phyloP scores from a whole-genome alignment of 768 basidiomycete species.

The Bullera alba region DNA sequence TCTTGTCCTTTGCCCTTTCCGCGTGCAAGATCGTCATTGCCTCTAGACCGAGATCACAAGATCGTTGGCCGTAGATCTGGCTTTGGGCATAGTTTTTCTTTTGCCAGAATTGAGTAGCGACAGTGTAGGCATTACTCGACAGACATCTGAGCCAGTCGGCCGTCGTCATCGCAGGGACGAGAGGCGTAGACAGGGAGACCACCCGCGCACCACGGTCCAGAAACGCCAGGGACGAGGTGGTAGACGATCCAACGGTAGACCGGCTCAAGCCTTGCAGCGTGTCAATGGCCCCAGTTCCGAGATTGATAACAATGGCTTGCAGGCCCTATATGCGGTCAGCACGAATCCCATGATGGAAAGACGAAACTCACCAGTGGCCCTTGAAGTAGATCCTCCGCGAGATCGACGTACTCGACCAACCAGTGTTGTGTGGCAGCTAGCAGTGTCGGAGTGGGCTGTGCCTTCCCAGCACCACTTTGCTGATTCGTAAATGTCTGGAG shows the following conservation, averaged over 20 bases:
- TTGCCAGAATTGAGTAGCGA: slow-evolving; percentile 54
- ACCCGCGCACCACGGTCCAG: not conserved
- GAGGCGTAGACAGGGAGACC: not conserved
- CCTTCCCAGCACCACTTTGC: no score
- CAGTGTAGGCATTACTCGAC: slow-evolving; percentile 39
- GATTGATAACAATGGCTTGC: slow-evolving; percentile 8
- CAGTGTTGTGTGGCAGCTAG: no score
- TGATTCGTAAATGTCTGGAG: no score
- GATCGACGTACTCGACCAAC: slow-evolving; percentile 1
- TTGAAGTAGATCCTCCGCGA: slow-evolving; percentile 8
- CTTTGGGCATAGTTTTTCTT: slow-evolving; percentile 58
- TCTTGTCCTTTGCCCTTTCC: slow-evolving; percentile 11
- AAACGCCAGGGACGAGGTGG: not conserved
- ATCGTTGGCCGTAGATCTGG: slow-evolving; percentile 60
- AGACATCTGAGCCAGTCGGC: slow-evolving; percentile 40
- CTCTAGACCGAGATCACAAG: slow-evolving; percentile 54
- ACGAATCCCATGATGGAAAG: not conserved
- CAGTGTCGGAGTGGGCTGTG: no score
- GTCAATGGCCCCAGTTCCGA: slow-evolving; percentile 13
- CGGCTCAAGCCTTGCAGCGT: slow-evolving; percentile 8
- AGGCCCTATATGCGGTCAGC: not conserved
- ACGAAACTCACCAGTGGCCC: not conserved
- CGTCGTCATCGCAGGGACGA: slow-evolving; percentile 2
- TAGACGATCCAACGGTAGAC: not conserved
- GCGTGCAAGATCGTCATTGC: slow-evolving; percentile 45